Evolutionary conservation across 2,329 filamentous ascomycete genomes (phyloP), one percentile per base, ranked within the genome.

Genomic region (Aspergillus fischeri): DNA sequence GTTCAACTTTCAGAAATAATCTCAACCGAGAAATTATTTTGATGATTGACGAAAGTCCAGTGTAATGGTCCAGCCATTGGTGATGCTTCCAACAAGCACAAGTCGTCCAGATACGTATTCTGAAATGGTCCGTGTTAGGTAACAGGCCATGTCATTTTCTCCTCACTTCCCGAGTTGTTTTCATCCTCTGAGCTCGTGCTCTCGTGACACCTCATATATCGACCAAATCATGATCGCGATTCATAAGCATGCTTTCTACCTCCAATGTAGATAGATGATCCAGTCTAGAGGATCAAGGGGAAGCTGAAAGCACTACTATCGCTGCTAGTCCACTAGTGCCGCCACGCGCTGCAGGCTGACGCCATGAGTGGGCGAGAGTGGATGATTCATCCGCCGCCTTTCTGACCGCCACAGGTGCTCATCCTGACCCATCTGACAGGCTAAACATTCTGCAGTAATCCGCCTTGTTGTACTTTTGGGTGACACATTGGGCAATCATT

Each of bases 291-390:
- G 5, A 17, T 38, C 14, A 17, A 38, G 14, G 32, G 32, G 32
- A 38, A 38, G 11, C 29, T 14, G 1, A 5, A 5, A 35, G 29
- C 29, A 35, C 11, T 35, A 35, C 4, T 44, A 9, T 11, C 21
- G n/a, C 41, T 20, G 21, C 21, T 24, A 14, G 24, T n/a, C 44
- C 21, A 47, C 58, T 58, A 60, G 50, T 49, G 24, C 28, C 38
- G 48, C 52, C 53, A 59, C 53, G 59, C 54, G 62, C 51, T 50
- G 53, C 53, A 53, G 56, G 14, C 47, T 60, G 54, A 55, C 50
- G 54, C 54, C 48, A 61, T 65, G 62, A 65, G 50, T 65, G 63
- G 63, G 52, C 57, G 29, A 20, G 7, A 20, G 38, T 17, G 29
- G 41, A 52, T 59, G 55, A 60, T 45, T 58, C 55, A 51, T 61